phyloP scores from a whole-genome alignment of 768 basidiomycete genomes.

The Coprinellus micaceus region DNA sequence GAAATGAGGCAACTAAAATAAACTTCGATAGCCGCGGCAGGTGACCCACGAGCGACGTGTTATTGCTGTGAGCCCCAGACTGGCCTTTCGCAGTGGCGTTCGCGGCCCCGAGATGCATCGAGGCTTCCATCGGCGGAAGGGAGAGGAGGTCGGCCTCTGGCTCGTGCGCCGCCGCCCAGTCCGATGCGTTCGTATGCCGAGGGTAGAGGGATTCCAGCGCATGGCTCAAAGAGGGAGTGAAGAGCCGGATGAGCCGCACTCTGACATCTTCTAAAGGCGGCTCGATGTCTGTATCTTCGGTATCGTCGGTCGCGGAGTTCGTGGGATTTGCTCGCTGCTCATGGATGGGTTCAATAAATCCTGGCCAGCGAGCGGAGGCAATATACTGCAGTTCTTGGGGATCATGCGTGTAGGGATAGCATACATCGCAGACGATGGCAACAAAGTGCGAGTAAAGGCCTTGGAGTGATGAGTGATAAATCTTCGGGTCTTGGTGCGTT shows the following conservation, averaged over 20 bases:
- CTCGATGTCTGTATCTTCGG: conserved; percentile 17
- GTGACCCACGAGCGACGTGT: background rate
- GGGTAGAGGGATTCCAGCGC: conserved; percentile 71
- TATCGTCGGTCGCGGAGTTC: conserved; percentile 19
- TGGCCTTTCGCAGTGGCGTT: conserved; percentile 3
- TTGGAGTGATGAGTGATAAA: conserved; percentile 54
- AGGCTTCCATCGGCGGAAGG: conserved; percentile 20
- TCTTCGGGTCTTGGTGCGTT: conserved; percentile 16
- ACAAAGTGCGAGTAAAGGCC: conserved; percentile 65
- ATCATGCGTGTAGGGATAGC: conserved; percentile 63
- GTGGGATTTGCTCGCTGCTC: conserved; percentile 41
- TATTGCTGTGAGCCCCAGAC: background rate
- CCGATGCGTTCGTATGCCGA: conserved; percentile 56
- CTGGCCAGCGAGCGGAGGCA: conserved; percentile 77
- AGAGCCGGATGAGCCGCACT: conserved; percentile 61
- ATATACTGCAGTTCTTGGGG: conserved; percentile 71
- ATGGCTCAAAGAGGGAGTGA: conserved; percentile 56
- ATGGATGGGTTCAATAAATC: conserved; percentile 67
- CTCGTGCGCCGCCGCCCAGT: conserved; percentile 56
- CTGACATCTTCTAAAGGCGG: conserved; percentile 55
- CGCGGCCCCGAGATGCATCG: background rate
- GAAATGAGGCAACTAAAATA: conserved; percentile 69
- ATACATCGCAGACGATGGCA: conserved; percentile 53
- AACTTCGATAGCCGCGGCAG: conserved; percentile 72
- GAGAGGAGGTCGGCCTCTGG: conserved; percentile 41